Percentiles rank a stretch among this genome's conserved stretches.
These are phyloP conservation scores for Fraxinus ornus DNA, from an alignment of 305 asterid genomes.

Conservation along the genomic window DNA sequence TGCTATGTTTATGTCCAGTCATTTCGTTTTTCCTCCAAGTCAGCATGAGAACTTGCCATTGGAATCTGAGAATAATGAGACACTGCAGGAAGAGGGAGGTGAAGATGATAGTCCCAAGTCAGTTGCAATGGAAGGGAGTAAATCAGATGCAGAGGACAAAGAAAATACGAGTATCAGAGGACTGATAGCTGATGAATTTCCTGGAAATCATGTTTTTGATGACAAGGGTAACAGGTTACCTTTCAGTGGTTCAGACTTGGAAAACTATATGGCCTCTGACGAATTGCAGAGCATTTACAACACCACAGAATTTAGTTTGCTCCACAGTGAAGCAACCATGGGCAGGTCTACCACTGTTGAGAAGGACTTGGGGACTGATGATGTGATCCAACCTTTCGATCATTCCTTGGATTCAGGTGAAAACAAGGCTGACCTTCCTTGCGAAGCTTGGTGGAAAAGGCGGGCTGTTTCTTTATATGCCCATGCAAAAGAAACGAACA, in stretches of 20 bases:
- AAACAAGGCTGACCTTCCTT: slow-evolving; percentile 40
- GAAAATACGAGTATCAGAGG: slow-evolving; percentile 36
- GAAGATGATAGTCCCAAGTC: slow-evolving; percentile 26
- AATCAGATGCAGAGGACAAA: slow-evolving; percentile 27
- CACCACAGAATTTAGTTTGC: slow-evolving; percentile 26
- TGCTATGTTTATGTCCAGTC: slow-evolving; percentile 61
- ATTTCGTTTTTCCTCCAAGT: slow-evolving; percentile 43
- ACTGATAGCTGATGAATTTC: slow-evolving; percentile 32
- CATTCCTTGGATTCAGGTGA: slow-evolving; percentile 28
- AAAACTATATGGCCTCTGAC: slow-evolving; percentile 29
- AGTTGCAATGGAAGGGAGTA: slow-evolving; percentile 25
- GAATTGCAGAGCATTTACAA: slow-evolving; percentile 35
- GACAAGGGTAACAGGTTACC: slow-evolving; percentile 28
- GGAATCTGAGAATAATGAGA: slow-evolving; percentile 32
- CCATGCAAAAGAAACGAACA: slow-evolving; percentile 49
- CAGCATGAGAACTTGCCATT: slow-evolving; percentile 30
- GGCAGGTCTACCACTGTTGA: slow-evolving; percentile 20
- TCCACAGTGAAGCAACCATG: slow-evolving; percentile 27
- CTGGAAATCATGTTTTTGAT: slow-evolving; percentile 31
- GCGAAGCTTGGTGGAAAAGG: slow-evolving; percentile 63
- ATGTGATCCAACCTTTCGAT: slow-evolving; percentile 33
- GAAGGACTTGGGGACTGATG: slow-evolving; percentile 26
- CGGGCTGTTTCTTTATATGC: slow-evolving; percentile 47
- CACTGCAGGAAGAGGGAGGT: slow-evolving; percentile 17
- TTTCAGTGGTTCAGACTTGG: slow-evolving; percentile 32